Evolutionary conservation across 176 grass and related monocot species (phyloP).

Genomic region (Lolium rigidum): DNA sequence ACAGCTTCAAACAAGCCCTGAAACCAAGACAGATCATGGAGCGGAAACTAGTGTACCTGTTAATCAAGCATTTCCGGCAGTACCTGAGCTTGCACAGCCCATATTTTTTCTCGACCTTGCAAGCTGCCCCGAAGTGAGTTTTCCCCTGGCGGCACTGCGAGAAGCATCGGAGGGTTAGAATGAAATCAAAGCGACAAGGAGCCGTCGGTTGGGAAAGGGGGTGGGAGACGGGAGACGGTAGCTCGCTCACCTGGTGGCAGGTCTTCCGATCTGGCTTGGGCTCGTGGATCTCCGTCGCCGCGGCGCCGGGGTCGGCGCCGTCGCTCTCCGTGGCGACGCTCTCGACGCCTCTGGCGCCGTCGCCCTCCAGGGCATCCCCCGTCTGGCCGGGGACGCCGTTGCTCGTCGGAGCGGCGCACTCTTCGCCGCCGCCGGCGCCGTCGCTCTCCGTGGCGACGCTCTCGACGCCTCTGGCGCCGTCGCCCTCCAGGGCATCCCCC

Average conservation of each 20-base stretch:
- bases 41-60: slow-evolving; percentile 52
- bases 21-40: slow-evolving; percentile 2
- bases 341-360: neutral
- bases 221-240: neutral
- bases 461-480: neutral
- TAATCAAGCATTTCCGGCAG: slow-evolving; percentile 73
- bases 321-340: neutral
- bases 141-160: slow-evolving; percentile 85
- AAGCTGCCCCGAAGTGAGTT: slow-evolving; percentile 58
- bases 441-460: neutral
- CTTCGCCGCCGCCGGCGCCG: neutral
- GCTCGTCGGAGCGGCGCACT: neutral
- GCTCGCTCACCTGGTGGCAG: slow-evolving; percentile 75
- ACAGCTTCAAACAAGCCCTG: neutral
- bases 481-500: neutral
- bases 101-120: slow-evolving; percentile 60
- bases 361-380: neutral
- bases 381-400: neutral
- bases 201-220: neutral
- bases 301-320: neutral
- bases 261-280: slow-evolving; percentile 49
- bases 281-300: slow-evolving; percentile 22
- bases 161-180: neutral
- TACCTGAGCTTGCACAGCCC: slow-evolving; percentile 71
- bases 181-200: neutral